Conservation (phyloP, 2,329 filamentous ascomycete species). For the Fusarium sp. region DNA sequence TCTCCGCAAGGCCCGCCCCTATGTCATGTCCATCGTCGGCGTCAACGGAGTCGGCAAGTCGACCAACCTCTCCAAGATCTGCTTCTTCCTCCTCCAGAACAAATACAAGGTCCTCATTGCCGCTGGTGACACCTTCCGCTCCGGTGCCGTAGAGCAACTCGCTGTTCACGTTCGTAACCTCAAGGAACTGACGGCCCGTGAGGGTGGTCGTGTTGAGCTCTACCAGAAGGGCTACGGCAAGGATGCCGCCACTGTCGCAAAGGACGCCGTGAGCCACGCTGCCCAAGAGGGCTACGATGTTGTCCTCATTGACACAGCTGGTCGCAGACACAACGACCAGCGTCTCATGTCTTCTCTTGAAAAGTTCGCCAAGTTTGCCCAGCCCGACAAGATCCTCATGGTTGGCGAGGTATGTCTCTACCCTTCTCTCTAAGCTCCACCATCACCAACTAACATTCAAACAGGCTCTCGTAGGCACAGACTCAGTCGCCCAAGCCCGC, state of each 20-base stretch:
- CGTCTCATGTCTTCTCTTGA: conserved; percentile 96
- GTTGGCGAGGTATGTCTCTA: conserved; percentile 68
- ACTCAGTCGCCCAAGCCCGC: conserved; percentile 92
- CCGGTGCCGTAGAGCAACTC: conserved; percentile 95
- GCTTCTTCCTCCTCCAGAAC: conserved; percentile 97
- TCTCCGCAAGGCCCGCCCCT: conserved; percentile 76
- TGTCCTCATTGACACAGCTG: conserved; percentile 95
- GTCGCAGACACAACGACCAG: conserved; percentile 93
- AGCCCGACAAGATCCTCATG: conserved; percentile 99
- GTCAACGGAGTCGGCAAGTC: conserved; percentile 99
- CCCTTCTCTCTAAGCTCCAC: neutral
- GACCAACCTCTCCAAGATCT: conserved; percentile 97
- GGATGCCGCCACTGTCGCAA: conserved; percentile 93
- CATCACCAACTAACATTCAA: conserved; percentile 9
- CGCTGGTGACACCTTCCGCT: conserved; percentile 96
- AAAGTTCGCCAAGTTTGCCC: conserved; percentile 95
- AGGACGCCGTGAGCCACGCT: conserved; percentile 89
- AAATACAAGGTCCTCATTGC: conserved; percentile 95
- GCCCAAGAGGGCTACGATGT: conserved; percentile 84
- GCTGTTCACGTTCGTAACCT: conserved; percentile 95
- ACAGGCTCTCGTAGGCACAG: conserved; percentile 89
- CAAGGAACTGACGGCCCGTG: conserved; percentile 85
- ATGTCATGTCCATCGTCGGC: conserved; percentile 97
- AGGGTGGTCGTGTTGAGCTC: conserved; percentile 86
- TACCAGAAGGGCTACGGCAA: conserved; percentile 99